These are phyloP conservation scores for Ogataea nonfermentans DNA, from an alignment of 805 yeast species.

Conservation along the genomic window DNA sequence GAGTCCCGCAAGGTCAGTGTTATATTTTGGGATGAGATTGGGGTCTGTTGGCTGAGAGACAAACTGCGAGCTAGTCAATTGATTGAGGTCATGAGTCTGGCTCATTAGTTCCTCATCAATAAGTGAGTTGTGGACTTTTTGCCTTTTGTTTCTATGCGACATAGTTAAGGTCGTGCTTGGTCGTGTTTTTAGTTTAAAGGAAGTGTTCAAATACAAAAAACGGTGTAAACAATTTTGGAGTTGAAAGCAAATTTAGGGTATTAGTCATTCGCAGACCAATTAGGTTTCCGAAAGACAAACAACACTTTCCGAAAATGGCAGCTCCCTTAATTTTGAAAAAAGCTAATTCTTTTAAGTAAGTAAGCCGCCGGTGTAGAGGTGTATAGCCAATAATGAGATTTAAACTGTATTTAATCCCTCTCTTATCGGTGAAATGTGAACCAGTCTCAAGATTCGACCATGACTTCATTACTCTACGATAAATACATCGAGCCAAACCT, in stretches of 20 bases:
- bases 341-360: background rate
- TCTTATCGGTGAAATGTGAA: background rate
- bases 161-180: conserved; percentile 14
- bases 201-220: conserved; percentile 20
- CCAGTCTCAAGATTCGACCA: background rate
- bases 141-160: conserved; percentile 22
- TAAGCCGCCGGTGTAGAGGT: conserved; percentile 6
- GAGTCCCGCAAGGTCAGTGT: conserved; percentile 15
- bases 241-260: conserved; percentile 4
- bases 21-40: conserved; percentile 25
- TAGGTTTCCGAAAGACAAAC: background rate
- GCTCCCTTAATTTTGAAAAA: background rate
- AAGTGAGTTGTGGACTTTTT: conserved; percentile 24
- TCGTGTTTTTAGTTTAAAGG: conserved; percentile 18
- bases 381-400: background rate
- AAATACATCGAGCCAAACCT: conserved; percentile 35
- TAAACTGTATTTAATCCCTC: conserved; percentile 3
- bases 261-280: conserved; percentile 3
- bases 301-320: background rate
- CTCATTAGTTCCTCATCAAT: conserved; percentile 26
- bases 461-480: conserved; percentile 9
- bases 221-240: conserved; percentile 10
- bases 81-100: conserved; percentile 21
- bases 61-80: conserved; percentile 16
- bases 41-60: conserved; percentile 19